Conservation (phyloP, 306 rosid species). For the Citrullus amarus region DNA sequence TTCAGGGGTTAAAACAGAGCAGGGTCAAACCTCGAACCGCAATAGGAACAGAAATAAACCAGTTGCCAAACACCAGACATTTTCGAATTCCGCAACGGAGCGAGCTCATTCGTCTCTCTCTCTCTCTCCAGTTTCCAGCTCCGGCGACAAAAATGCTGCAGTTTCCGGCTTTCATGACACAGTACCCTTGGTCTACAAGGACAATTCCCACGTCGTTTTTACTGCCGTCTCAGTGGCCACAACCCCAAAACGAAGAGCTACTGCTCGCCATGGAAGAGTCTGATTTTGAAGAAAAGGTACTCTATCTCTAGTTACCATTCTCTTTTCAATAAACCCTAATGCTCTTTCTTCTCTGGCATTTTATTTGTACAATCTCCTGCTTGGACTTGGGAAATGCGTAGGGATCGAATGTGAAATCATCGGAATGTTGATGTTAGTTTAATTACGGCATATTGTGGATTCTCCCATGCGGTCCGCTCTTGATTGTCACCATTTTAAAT, state of each 20-base stretch:
- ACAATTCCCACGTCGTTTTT: constrained; percentile 74
- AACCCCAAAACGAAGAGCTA: constrained; percentile 77
- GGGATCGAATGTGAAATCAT: background rate
- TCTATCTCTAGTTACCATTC: background rate
- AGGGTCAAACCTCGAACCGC: background rate
- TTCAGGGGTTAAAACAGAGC: too few species aligned
- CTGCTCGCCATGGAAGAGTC: constrained; percentile 88
- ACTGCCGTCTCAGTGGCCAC: constrained; percentile 90
- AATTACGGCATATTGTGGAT: background rate
- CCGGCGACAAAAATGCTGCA: constrained; percentile 45
- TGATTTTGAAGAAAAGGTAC: constrained; percentile 79
- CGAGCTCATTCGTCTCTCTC: background rate
- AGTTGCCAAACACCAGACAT: background rate
- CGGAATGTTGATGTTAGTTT: background rate
- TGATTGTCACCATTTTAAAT: background rate
- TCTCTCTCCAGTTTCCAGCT: background rate
- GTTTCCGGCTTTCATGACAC: constrained; percentile 90
- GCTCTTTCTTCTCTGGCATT: background rate
- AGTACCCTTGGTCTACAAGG: constrained; percentile 62
- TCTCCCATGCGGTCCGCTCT: background rate
- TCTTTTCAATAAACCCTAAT: background rate
- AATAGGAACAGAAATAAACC: background rate
- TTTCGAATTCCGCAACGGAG: background rate
- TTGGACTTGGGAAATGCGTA: background rate
- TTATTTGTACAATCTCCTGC: background rate